phyloP scores from a whole-genome alignment of 495 filamentous ascomycete genomes.

The Cladorrhinum samala region DNA sequence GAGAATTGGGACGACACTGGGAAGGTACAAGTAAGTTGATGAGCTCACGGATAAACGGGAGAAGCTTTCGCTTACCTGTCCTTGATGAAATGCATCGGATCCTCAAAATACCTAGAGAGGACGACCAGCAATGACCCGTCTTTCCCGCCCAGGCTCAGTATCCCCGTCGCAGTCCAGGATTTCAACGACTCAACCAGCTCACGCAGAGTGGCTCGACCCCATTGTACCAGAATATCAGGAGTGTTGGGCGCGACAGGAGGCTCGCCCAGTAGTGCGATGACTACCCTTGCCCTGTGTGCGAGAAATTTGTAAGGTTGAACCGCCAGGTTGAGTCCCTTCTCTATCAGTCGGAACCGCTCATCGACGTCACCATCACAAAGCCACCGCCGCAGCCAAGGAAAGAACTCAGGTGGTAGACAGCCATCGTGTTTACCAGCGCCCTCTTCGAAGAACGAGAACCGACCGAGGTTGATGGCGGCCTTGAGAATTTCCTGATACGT shows the following conservation, averaged over 20 bases:
- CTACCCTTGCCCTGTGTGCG: not conserved
- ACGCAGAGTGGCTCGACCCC: too few species aligned
- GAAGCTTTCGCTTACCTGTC: not conserved
- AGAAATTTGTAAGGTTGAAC: not conserved
- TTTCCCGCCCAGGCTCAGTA: too few species aligned
- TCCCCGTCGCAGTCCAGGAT: too few species aligned
- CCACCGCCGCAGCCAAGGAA: not conserved
- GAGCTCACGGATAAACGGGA: too few species aligned
- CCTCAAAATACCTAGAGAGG: not conserved
- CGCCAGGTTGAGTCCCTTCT: not conserved
- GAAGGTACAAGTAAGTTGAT: not conserved
- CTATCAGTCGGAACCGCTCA: not conserved
- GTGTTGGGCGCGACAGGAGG: too few species aligned
- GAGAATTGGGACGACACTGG: not conserved
- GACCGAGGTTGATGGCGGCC: not conserved
- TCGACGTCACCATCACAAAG: not conserved
- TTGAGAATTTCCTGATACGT: not conserved
- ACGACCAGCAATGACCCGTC: not conserved
- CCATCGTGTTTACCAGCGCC: not conserved
- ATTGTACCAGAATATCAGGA: too few species aligned
- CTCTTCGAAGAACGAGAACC: not conserved
- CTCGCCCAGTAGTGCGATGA: too few species aligned
- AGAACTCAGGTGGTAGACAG: not conserved
- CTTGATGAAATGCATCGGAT: not conserved
- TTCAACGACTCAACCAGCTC: too few species aligned